A percentile compares a stretch with the other conserved stretches of the same genome.
These are phyloP conservation scores for Solanum peruvianum DNA, from an alignment of 257 asterid species.

Conservation along the genomic window DNA sequence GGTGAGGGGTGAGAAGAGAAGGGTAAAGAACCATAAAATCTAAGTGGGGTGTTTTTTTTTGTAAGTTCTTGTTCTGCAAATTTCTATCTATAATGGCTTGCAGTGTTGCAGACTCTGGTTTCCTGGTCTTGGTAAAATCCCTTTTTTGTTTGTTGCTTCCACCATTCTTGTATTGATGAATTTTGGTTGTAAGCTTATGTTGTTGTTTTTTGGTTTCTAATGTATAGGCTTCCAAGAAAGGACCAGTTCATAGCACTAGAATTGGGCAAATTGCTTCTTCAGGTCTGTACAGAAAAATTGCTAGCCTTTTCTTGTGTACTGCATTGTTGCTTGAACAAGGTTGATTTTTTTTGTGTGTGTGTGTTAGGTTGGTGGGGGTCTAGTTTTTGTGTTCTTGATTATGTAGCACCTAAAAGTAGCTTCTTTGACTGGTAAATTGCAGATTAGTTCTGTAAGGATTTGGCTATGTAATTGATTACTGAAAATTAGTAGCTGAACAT, in stretches of 20 bases:
- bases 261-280: slow-evolving; percentile 36
- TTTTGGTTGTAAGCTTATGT: background rate
- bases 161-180: background rate
- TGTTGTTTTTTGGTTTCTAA: background rate
- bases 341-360: background rate
- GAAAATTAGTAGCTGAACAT: background rate
- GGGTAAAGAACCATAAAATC: background rate
- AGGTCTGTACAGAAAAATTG: slow-evolving; percentile 17
- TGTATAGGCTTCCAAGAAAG: slow-evolving; percentile 42
- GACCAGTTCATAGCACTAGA: slow-evolving; percentile 35
- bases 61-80: background rate
- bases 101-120: slow-evolving; percentile 45
- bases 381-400: background rate
- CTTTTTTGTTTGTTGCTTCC: background rate
- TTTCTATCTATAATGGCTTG: slow-evolving; percentile 40
- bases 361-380: background rate
- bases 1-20: background rate
- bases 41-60: background rate
- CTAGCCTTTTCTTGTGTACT: background rate
- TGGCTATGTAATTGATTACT: background rate
- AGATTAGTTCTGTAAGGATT: background rate
- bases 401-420: background rate
- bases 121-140: slow-evolving; percentile 46
- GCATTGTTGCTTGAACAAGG: background rate
- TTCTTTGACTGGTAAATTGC: background rate